Conservation (phyloP, 73 alveolate genomes). For the Tetrahymena malaccensis region DNA sequence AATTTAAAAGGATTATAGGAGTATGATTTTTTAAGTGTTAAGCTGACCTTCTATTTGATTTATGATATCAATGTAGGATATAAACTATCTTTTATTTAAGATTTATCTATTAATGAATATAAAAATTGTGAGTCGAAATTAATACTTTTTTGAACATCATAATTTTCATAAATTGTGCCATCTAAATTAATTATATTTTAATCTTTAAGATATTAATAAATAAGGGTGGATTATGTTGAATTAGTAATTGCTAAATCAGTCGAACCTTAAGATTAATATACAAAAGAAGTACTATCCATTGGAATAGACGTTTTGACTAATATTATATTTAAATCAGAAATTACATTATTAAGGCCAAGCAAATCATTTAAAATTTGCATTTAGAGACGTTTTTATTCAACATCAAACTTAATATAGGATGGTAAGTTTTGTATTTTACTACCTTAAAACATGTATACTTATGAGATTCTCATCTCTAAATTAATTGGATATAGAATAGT, state of each 20-base stretch:
- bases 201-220: neutral
- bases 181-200: neutral
- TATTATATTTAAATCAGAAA: neutral
- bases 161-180: neutral
- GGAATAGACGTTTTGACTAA: neutral
- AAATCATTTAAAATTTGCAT: neutral
- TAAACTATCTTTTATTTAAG: neutral
- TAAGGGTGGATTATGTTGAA: neutral
- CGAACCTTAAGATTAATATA: neutral
- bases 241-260: neutral
- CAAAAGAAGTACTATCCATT: neutral
- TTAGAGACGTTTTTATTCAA: neutral
- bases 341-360: neutral
- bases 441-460: neutral
- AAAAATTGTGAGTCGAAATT: neutral
- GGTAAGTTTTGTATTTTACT: neutral
- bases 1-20: neutral
- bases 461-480: neutral
- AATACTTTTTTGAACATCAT: neutral
- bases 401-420: neutral
- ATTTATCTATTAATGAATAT: no score
- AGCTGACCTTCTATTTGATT: neutral
- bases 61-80: neutral
- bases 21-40: neutral
- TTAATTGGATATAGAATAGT: neutral